These are phyloP conservation scores for Auriscalpium vulgare DNA, from an alignment of 768 basidiomycete species.

Conservation along the genomic window DNA sequence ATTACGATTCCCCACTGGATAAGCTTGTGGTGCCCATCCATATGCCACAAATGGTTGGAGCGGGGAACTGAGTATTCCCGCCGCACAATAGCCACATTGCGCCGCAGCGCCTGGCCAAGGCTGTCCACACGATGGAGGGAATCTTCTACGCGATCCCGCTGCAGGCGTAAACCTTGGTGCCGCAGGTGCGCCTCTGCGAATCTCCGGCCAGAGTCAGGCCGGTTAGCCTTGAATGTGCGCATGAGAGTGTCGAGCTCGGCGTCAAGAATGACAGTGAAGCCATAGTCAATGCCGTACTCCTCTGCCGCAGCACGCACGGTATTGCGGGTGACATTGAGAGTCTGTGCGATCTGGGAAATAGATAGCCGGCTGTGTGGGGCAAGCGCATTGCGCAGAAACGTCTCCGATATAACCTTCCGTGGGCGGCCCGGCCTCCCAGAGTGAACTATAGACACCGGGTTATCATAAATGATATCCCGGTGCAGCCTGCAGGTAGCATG, in stretches of 20 bases:
- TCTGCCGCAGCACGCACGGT: background rate
- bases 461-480: background rate
- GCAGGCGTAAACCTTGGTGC: background rate
- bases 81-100: background rate
- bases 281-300: background rate
- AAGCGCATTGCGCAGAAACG: background rate
- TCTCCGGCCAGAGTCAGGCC: background rate
- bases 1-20: slow-evolving; percentile 20
- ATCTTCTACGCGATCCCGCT: background rate
- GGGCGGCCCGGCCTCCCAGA: background rate
- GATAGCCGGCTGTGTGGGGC: background rate
- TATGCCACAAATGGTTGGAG: background rate
- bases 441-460: background rate
- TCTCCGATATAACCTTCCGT: background rate
- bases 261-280: background rate
- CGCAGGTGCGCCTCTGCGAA: background rate
- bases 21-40: slow-evolving; percentile 1
- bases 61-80: background rate
- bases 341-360: background rate
- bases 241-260: background rate
- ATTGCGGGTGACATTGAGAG: background rate
- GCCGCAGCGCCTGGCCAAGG: background rate
- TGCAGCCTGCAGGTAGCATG: no score
- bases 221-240: background rate
- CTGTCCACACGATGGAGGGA: background rate